A percentile compares a stretch with the other conserved stretches of the same genome.
phyloP scores from a whole-genome alignment of 2,329 filamentous ascomycete species.

The Cordyceps javanica region DNA sequence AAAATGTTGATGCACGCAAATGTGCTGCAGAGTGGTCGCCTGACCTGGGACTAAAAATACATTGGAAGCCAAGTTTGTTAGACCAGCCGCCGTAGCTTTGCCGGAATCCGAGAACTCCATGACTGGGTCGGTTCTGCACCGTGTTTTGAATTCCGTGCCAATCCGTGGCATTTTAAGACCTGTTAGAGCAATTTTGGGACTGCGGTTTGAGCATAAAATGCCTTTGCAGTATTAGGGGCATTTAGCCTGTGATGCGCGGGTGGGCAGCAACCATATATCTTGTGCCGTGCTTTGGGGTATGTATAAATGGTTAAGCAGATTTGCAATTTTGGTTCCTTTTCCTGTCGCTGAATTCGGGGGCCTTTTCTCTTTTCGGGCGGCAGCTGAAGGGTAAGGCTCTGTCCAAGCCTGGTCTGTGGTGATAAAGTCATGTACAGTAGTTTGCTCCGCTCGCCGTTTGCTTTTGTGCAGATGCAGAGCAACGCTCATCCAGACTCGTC shows the following conservation, averaged over 20 bases:
- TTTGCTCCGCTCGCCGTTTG: background rate
- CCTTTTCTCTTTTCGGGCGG: background rate
- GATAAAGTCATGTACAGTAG: background rate
- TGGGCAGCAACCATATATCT: background rate
- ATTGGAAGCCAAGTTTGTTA: background rate
- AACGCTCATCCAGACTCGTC: background rate
- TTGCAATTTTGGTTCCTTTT: background rate
- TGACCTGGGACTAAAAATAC: slow-evolving; percentile 5
- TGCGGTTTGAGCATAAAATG: background rate
- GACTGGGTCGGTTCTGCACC: background rate
- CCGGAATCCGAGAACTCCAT: background rate
- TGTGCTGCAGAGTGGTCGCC: slow-evolving; percentile 1
- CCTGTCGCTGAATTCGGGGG: background rate
- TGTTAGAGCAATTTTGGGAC: background rate
- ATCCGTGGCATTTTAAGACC: background rate
- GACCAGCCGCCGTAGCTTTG: background rate
- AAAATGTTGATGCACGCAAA: background rate
- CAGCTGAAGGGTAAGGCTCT: background rate
- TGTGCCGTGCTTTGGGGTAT: background rate
- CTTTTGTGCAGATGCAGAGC: background rate
- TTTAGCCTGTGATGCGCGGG: background rate
- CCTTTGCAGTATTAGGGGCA: background rate
- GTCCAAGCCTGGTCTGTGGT: background rate
- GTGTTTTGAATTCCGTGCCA: background rate
- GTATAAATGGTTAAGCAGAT: background rate